Conservation (phyloP, 768 basidiomycete genomes). For the Phylloporus arenicola region DNA sequence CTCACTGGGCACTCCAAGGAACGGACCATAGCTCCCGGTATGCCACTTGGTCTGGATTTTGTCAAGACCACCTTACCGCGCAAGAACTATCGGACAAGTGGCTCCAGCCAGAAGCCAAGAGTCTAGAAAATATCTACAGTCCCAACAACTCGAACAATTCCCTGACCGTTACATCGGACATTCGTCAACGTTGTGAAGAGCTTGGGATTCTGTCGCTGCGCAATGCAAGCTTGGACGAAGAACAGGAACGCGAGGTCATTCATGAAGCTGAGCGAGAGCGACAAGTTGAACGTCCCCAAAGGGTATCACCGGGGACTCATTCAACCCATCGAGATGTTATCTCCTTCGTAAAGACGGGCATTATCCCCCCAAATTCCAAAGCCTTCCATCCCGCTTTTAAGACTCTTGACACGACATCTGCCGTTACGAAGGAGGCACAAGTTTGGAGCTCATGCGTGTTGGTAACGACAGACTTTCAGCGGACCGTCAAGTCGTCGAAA, state of each 20-base stretch:
- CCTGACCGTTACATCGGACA: neutral
- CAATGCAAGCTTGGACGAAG: neutral
- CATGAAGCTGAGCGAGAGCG: slow-evolving; percentile 39
- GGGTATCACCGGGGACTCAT: slow-evolving; percentile 16
- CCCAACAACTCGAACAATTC: neutral
- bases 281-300: slow-evolving; percentile 32
- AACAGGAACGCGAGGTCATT: slow-evolving; percentile 40
- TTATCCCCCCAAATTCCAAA: neutral
- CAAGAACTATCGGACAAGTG: neutral
- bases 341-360: slow-evolving; percentile 24
- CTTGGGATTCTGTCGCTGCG: neutral
- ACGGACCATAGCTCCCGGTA: slow-evolving; percentile 5
- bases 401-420: slow-evolving; percentile 2
- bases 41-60: neutral
- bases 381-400: slow-evolving; percentile 17
- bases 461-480: slow-evolving; percentile 10
- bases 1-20: slow-evolving; percentile 38
- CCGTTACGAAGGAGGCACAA: slow-evolving; percentile 11
- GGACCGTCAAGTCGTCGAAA: neutral
- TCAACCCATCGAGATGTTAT: slow-evolving; percentile 13
- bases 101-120: neutral
- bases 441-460: slow-evolving; percentile 12
- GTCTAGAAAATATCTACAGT: neutral
- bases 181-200: neutral
- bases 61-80: neutral